A percentile compares a stretch with the other conserved stretches of the same genome.
These are phyloP conservation scores for Macrolepiota albuminosa DNA, from an alignment of 768 basidiomycete genomes.

Conservation along the genomic window DNA sequence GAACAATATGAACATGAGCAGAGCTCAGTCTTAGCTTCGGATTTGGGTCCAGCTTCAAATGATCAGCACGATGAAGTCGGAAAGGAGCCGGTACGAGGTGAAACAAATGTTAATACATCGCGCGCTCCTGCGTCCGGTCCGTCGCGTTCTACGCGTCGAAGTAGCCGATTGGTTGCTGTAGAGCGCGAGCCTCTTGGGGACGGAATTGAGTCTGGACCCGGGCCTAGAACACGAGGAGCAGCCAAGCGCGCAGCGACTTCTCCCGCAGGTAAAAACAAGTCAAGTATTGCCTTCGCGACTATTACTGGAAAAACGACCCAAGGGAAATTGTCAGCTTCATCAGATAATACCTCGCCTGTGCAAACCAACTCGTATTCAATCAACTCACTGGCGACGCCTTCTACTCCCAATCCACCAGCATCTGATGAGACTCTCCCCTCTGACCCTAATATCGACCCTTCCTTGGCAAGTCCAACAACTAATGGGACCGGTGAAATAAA, in stretches of 20 bases:
- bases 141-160: constrained; percentile 13
- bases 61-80: background rate
- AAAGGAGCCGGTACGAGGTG: background rate
- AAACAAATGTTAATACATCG: background rate
- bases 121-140: constrained; percentile 7
- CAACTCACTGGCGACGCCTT: background rate
- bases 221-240: constrained; percentile 11
- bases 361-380: background rate
- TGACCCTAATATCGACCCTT: constrained; percentile 16
- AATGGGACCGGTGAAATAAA: constrained; percentile 2
- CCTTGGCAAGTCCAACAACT: constrained; percentile 7
- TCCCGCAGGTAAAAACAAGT: constrained; percentile 1
- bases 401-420: background rate
- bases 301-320: constrained; percentile 8
- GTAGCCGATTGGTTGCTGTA: constrained; percentile 2
- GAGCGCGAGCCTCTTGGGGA: background rate
- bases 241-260: constrained; percentile 10
- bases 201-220: constrained; percentile 4
- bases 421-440: background rate
- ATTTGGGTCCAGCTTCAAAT: background rate
- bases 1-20: background rate
- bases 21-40: constrained; percentile 11
- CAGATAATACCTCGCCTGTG: constrained; percentile 1
- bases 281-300: constrained; percentile 8
- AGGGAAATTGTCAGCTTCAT: constrained; percentile 9